Evolutionary conservation across 2,329 filamentous ascomycete species (phyloP), one percentile per base, ranked within the genome.

Genomic region (Diplodia sapinea): DNA sequence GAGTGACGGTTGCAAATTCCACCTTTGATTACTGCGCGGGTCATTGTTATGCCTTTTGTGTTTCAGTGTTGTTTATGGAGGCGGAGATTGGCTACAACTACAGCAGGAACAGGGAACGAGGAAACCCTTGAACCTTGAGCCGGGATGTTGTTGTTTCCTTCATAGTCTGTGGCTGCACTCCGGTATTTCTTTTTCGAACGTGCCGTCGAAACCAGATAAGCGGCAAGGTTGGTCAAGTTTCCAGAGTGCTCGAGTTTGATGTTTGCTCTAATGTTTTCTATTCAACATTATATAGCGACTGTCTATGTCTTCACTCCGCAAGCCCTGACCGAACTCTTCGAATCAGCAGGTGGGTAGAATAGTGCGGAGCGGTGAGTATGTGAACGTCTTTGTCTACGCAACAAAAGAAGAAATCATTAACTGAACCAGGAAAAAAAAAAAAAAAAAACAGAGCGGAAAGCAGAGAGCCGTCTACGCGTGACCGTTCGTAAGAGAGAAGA

Each of bases 401-500:
- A 20, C 17, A 1, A 49, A 31, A 51, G 11, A 6, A 61, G 31
- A 33, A 29, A 23, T 15, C 26, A 33, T 43, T 26, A 47, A 12
- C 7, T 38, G 11, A 7, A 38, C 6, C 13, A 26, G 26, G 8
- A 9, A 31, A 8, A 6, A 31, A 31, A 31, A 31, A 31, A 4
- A 31, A 33, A 8, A 20, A 20, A 51, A 51, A 26, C 4, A 63
- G 29, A 31, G n/a, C 26, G 40, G 15, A 63, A 63, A 63, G 59
- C 59, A 63, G 47, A 61, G 59, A 63, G 59, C 59, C 59, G 59
- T 63, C 59, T 63, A 63, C 59, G 59, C 59, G 31, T 63, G 38
- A 63, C 12, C n/a, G 11, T 31, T 63, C 59, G 59, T 63, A 23
- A 63, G 29, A 61, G 29, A n/a, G 26, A 49, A 51, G 33, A 26